Evolutionary conservation across 192 early-diverging fungal species (phyloP).

Genomic region (Funneliformis geosporum): DNA sequence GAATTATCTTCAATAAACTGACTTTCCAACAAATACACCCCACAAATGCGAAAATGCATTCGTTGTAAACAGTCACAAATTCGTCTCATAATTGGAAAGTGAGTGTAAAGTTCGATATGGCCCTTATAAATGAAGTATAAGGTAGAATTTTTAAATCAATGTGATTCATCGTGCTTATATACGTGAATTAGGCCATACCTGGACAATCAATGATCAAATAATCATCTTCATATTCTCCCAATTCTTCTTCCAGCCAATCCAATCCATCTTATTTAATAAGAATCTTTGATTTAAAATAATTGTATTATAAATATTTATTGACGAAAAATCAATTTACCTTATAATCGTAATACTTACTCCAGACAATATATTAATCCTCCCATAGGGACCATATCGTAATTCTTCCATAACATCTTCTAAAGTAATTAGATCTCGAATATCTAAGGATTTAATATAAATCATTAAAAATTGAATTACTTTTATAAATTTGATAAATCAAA

Average conservation of each 20-base stretch:
- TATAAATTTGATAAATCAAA: background rate
- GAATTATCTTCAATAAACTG: constrained; percentile 96
- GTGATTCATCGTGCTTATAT: background rate
- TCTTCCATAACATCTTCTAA: constrained; percentile 98
- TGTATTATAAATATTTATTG: background rate
- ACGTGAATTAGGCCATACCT: constrained; percentile 32
- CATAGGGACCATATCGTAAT: constrained; percentile 94
- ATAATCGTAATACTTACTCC: constrained; percentile 59
- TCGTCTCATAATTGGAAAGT: constrained; percentile 91
- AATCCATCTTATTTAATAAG: constrained; percentile 92
- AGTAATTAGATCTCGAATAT: constrained; percentile 95
- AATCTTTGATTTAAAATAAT: constrained; percentile 49
- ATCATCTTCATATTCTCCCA: constrained; percentile 91
- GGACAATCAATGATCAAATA: constrained; percentile 98
- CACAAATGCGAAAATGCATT: constrained; percentile 83
- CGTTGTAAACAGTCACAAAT: constrained; percentile 71
- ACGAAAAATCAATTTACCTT: background rate
- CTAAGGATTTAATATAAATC: constrained; percentile 40
- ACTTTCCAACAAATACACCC: constrained; percentile 89
- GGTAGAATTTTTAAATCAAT: background rate
- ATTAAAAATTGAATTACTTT: background rate
- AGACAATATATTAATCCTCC: constrained; percentile 96
- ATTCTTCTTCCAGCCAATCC: constrained; percentile 95
- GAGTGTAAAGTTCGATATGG: constrained; percentile 99
- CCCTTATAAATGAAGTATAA: constrained; percentile 41